phyloP scores from a whole-genome alignment of 768 basidiomycete genomes.

The Boletus sp. region DNA sequence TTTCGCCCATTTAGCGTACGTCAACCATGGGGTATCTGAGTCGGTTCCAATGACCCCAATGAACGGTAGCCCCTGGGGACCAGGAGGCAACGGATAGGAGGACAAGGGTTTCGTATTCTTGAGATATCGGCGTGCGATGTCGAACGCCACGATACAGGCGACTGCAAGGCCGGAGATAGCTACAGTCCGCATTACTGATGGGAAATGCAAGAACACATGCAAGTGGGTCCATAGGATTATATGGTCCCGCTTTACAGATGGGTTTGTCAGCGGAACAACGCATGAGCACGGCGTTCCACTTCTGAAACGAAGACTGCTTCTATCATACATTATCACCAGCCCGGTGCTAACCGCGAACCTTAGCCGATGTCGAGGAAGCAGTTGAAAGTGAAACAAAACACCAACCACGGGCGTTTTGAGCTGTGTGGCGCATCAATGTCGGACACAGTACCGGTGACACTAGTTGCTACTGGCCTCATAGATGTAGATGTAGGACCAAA shows the following conservation, averaged over 20 bases:
- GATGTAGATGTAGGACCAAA: background rate
- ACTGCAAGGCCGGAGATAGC: slow-evolving; percentile 3
- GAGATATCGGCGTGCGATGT: slow-evolving; percentile 7
- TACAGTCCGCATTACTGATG: slow-evolving; percentile 6
- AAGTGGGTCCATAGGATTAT: background rate
- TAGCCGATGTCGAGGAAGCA: background rate
- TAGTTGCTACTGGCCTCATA: background rate
- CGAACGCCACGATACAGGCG: slow-evolving; percentile 8
- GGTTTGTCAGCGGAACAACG: background rate
- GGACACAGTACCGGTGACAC: background rate
- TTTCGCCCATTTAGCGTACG: slow-evolving; percentile 39
- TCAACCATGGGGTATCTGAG: slow-evolving; percentile 33
- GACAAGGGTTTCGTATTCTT: background rate
- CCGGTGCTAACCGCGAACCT: background rate
- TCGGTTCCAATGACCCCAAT: slow-evolving; percentile 37
- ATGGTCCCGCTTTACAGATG: background rate
- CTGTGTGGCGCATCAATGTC: background rate
- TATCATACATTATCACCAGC: background rate
- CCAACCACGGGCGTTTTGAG: background rate
- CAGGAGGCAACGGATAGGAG: slow-evolving; percentile 34
- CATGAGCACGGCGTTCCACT: background rate
- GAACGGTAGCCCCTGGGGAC: slow-evolving; percentile 36
- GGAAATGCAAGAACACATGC: background rate
- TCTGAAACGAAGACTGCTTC: background rate
- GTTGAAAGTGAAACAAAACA: background rate